These are phyloP conservation scores for Trichocladium uniseriatum DNA, from an alignment of 495 filamentous ascomycete genomes.

Conservation along the genomic window DNA sequence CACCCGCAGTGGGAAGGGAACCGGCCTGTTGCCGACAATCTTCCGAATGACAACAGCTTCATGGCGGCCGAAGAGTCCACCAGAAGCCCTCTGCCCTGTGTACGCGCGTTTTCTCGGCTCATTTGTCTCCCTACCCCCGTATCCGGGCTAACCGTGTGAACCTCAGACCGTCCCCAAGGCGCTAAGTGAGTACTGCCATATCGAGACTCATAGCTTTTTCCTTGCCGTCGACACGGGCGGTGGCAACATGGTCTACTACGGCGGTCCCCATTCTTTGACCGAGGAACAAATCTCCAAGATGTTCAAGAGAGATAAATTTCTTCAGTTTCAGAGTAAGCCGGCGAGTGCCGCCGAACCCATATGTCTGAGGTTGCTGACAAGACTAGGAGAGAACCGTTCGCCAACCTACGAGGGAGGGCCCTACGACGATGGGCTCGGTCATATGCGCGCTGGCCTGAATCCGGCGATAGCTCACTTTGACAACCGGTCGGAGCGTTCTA, in stretches of 20 bases:
- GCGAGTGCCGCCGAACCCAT: no score
- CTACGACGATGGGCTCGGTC: not conserved
- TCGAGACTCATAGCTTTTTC: slow-evolving; percentile 31
- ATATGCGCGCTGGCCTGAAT: not conserved
- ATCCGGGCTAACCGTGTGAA: slow-evolving; percentile 8
- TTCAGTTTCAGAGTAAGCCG: slow-evolving; percentile 16
- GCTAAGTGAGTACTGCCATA: slow-evolving; percentile 31
- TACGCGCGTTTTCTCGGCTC: slow-evolving; percentile 5
- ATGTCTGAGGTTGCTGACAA: no score
- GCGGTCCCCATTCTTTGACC: slow-evolving; percentile 20
- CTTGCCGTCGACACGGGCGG: slow-evolving; percentile 27
- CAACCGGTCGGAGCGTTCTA: not conserved
- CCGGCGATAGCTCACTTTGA: no score
- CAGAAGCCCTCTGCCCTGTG: slow-evolving; percentile 14
- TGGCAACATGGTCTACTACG: slow-evolving; percentile 25
- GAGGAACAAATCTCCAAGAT: slow-evolving; percentile 21
- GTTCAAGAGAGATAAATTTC: slow-evolving; percentile 27
- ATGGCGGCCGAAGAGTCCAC: slow-evolving; percentile 6
- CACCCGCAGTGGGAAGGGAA: slow-evolving; percentile 18
- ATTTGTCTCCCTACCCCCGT: not conserved
- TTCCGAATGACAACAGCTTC: slow-evolving; percentile 12
- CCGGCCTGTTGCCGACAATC: slow-evolving; percentile 6
- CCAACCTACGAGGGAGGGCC: slow-evolving; percentile 3
- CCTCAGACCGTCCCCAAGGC: slow-evolving; percentile 31
- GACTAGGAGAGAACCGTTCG: not conserved